phyloP scores from a whole-genome alignment of 352 stramenopile species.

The Blastocystis sp. region DNA sequence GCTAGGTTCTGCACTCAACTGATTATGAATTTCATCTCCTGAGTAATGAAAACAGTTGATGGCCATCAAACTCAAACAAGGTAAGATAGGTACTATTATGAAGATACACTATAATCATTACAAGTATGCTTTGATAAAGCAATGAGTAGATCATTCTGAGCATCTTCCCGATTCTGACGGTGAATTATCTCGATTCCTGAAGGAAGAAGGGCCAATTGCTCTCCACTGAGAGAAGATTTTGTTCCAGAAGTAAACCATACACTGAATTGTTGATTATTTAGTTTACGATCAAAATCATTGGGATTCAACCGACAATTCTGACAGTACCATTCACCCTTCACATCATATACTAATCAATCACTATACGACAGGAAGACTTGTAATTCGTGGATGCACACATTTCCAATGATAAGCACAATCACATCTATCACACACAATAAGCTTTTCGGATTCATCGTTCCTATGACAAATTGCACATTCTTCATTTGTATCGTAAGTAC shows the following conservation, averaged over 20 bases:
- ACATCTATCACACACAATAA: slow-evolving; percentile 42
- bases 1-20: neutral
- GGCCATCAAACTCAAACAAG: neutral
- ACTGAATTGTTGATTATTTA: neutral
- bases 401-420: neutral
- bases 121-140: neutral
- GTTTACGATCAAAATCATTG: neutral
- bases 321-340: slow-evolving; percentile 29
- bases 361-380: neutral
- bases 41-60: neutral
- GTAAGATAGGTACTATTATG: neutral
- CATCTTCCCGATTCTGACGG: slow-evolving; percentile 6
- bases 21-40: slow-evolving; percentile 16
- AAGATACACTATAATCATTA: neutral
- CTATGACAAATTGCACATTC: slow-evolving; percentile 31
- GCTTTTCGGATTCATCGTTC: neutral
- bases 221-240: neutral
- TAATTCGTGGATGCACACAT: neutral
- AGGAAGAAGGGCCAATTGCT: slow-evolving; percentile 7
- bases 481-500: neutral
- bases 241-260: slow-evolving; percentile 11
- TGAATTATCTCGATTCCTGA: neutral
- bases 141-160: slow-evolving; percentile 13
- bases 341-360: neutral
- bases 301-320: neutral